phyloP scores from a whole-genome alignment of 2,329 filamentous ascomycete species.

The Polychaeton citri region DNA sequence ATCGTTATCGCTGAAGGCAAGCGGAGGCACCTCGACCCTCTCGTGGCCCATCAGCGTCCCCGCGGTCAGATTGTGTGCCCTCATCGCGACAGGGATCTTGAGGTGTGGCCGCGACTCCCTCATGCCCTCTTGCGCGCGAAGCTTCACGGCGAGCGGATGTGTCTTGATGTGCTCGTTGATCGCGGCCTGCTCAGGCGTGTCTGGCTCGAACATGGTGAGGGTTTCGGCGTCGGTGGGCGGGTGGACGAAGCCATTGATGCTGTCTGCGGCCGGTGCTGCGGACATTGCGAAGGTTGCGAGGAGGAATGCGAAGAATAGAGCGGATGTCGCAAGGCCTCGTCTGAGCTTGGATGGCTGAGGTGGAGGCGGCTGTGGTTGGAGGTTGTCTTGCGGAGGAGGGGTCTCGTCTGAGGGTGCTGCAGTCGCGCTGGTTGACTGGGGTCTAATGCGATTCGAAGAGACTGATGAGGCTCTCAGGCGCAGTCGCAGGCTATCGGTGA shows the following conservation, averaged over 20 bases:
- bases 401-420: too few species aligned
- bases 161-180: slow-evolving; percentile 63
- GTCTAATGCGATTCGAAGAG: too few species aligned
- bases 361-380: too few species aligned
- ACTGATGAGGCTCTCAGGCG: too few species aligned
- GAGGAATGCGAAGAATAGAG: slow-evolving; percentile 36
- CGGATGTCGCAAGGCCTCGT: slow-evolving; percentile 32
- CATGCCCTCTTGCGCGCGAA: slow-evolving; percentile 55
- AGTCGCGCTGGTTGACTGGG: too few species aligned
- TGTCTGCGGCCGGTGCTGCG: slow-evolving; percentile 38
- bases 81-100: slow-evolving; percentile 62
- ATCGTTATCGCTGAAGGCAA: slow-evolving; percentile 54
- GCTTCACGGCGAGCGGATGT: slow-evolving; percentile 57
- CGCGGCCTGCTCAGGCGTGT: slow-evolving; percentile 36
- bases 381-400: too few species aligned
- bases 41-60: slow-evolving; percentile 64
- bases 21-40: slow-evolving; percentile 67
- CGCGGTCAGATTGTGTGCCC: slow-evolving; percentile 65
- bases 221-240: slow-evolving; percentile 61
- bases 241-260: slow-evolving; percentile 35
- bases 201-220: slow-evolving; percentile 49
- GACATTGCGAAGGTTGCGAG: slow-evolving; percentile 45
- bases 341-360: slow-evolving; percentile 11
- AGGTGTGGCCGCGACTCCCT: slow-evolving; percentile 73
- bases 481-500: too few species aligned